These are phyloP conservation scores for Stipa capillata DNA, from an alignment of 176 grass and related monocot species.

Conservation along the genomic window DNA sequence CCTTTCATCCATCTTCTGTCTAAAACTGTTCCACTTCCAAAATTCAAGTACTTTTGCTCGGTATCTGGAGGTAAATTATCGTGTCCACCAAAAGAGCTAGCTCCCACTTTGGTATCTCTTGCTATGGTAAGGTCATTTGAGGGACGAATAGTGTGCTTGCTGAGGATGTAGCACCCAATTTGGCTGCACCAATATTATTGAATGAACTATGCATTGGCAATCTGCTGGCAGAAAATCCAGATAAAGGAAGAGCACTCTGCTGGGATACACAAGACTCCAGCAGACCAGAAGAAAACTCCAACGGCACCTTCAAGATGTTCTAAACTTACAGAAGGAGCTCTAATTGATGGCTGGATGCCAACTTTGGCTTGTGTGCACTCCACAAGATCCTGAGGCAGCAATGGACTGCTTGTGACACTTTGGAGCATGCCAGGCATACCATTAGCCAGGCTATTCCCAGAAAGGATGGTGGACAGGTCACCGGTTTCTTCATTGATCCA, in stretches of 20 bases:
- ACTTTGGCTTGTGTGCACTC: slow-evolving; percentile 38
- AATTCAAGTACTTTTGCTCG: slow-evolving; percentile 52
- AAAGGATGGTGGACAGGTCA: slow-evolving; percentile 30
- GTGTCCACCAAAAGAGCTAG: slow-evolving; percentile 27
- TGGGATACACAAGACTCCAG: slow-evolving; percentile 34
- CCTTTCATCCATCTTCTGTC: slow-evolving; percentile 21
- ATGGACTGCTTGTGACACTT: slow-evolving; percentile 32
- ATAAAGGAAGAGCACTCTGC: slow-evolving; percentile 28
- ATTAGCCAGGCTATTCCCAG: slow-evolving; percentile 28
- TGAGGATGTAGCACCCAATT: slow-evolving; percentile 33
- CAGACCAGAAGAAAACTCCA: slow-evolving; percentile 33
- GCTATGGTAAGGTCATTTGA: slow-evolving; percentile 31
- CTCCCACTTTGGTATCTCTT: slow-evolving; percentile 43
- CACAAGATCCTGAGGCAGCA: slow-evolving; percentile 32
- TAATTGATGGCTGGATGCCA: slow-evolving; percentile 26
- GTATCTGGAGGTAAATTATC: slow-evolving; percentile 9
- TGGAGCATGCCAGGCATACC: slow-evolving; percentile 18
- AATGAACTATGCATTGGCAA: slow-evolving; percentile 30
- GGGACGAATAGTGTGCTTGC: neutral
- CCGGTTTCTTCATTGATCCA: slow-evolving; percentile 52
- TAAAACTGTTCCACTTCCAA: slow-evolving; percentile 43
- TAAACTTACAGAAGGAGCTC: slow-evolving; percentile 13
- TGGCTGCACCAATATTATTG: slow-evolving; percentile 11
- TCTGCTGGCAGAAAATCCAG: slow-evolving; percentile 24
- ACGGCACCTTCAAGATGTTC: slow-evolving; percentile 1